Percentiles rank a stretch among this genome's conserved stretches.
These are phyloP conservation scores for Neoascochyta sp. DNA, from an alignment of 2,329 filamentous ascomycete genomes.

Conservation along the genomic window DNA sequence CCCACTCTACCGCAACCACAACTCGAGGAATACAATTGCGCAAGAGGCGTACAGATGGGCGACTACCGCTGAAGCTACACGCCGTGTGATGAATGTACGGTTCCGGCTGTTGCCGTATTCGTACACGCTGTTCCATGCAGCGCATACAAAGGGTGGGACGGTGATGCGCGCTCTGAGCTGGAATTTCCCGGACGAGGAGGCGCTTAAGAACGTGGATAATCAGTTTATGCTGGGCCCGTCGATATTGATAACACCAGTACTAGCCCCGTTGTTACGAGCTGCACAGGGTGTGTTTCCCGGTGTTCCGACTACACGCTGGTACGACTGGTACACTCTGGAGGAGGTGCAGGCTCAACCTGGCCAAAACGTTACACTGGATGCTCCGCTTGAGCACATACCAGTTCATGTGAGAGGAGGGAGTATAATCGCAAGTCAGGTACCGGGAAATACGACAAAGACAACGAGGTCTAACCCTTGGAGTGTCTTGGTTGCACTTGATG, in stretches of 20 bases:
- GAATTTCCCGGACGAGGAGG: conserved; percentile 56
- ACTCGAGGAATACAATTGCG: conserved; percentile 57
- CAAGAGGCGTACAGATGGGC: conserved; percentile 44
- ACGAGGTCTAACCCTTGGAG: conserved; percentile 55
- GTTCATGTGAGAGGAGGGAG: conserved; percentile 66
- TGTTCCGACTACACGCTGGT: conserved; percentile 52
- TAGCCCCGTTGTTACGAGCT: conserved; percentile 45
- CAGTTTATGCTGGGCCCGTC: conserved; percentile 56
- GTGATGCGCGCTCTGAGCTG: conserved; percentile 65
- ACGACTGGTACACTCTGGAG: conserved; percentile 68
- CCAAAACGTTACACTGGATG: conserved; percentile 55
- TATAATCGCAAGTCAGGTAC: conserved; percentile 34
- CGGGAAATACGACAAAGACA: conserved; percentile 1
- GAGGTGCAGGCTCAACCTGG: conserved; percentile 48
- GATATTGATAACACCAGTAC: conserved; percentile 52
- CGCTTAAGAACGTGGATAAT: conserved; percentile 45
- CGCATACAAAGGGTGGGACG: conserved; percentile 58
- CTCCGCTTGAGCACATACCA: conserved; percentile 63
- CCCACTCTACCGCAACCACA: conserved; percentile 71
- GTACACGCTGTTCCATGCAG: conserved; percentile 62
- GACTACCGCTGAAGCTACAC: conserved; percentile 57
- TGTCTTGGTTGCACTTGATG: no score
- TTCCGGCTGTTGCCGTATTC: conserved; percentile 70
- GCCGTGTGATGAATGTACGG: conserved; percentile 62
- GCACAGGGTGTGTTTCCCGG: conserved; percentile 24